Base-by-base conservation (phyloP, 1,139 yeast species). In the Lodderomyces jiufengensis region DNA sequence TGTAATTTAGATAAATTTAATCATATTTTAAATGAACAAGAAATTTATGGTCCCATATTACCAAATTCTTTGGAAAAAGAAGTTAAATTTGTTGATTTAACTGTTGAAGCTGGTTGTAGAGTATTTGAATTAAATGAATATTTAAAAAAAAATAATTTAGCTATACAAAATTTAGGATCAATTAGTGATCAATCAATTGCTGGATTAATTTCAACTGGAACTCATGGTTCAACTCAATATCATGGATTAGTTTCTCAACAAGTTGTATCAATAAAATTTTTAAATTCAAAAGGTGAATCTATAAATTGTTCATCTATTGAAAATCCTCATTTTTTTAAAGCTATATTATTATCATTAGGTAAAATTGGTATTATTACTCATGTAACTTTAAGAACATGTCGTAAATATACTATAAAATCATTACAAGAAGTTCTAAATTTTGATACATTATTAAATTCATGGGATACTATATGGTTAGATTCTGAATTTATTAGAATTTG, bases 161-260 rank as follows among this genome's bases (percentile, higher is more conserved):
- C 96, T 4, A 69, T 92, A 43, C 97, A 92, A 60, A 90, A 85
- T 54, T 66, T 92, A 54, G 98, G 97, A 1, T 88, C 97, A 2
- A 92, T 92, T 42, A 81, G 95, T 31, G 97, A 88, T 45, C 98
- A 92, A 57, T 84, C 95, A 11, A 70, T 88, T 29, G 98, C 95
- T 3, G 98, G 98, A 4, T 78, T 90, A 45, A 87, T 92, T 34
- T 84, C 95, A 2, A 92, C 98, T 0, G 97, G 97, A 26, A 88
- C 97, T 1, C 98, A 92, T 54, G 98, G 98, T 2, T 84, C 97
- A 1, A 81, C 95, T 7, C 94, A 92, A 36, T 86, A 74, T 57
- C 97, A 92, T 52, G 97, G 97, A 0, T 69, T 90, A 31, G 86
- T 92, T 3, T 79, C 94, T 9, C 92, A 88, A 51, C 96, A 88